Conservation (phyloP, 2,329 filamentous ascomycete genomes). For the Macrophomina tecta region DNA sequence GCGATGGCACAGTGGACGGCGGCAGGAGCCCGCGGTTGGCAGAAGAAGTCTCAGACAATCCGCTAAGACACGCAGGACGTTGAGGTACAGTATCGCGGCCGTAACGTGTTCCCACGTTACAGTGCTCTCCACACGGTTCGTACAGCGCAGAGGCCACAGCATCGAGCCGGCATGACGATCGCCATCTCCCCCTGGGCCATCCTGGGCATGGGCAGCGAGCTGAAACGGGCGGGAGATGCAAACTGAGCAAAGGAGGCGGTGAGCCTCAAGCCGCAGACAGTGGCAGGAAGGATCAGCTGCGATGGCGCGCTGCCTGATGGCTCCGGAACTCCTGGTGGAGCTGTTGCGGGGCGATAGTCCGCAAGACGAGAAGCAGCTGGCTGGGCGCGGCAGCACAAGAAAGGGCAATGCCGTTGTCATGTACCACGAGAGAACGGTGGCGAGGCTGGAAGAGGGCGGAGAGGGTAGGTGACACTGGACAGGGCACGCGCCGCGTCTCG, state of each 20-base stretch:
- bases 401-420: not conserved
- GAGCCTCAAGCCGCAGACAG: not conserved
- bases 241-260: not conserved
- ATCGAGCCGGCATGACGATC: constrained; percentile 16
- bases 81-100: constrained; percentile 2
- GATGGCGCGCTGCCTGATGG: not conserved
- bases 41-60: not conserved
- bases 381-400: not conserved
- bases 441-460: not conserved
- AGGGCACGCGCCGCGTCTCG: constrained; percentile 7
- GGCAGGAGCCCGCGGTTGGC: not conserved
- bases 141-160: constrained; percentile 1
- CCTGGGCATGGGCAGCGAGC: not conserved
- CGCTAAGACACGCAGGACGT: constrained; percentile 21
- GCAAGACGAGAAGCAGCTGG: constrained; percentile 1
- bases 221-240: not conserved
- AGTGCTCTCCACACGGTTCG: constrained; percentile 11
- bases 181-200: not conserved
- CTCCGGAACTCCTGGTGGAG: not conserved
- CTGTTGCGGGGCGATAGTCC: not conserved
- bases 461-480: constrained; percentile 8
- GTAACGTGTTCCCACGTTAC: constrained; percentile 1
- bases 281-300: not conserved
- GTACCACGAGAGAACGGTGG: not conserved
- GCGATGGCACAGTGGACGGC: constrained; percentile 14